A percentile compares a stretch with the other conserved stretches of the same genome.
phyloP scores from a whole-genome alignment of 257 asterid species.

The Cinchona pubescens region DNA sequence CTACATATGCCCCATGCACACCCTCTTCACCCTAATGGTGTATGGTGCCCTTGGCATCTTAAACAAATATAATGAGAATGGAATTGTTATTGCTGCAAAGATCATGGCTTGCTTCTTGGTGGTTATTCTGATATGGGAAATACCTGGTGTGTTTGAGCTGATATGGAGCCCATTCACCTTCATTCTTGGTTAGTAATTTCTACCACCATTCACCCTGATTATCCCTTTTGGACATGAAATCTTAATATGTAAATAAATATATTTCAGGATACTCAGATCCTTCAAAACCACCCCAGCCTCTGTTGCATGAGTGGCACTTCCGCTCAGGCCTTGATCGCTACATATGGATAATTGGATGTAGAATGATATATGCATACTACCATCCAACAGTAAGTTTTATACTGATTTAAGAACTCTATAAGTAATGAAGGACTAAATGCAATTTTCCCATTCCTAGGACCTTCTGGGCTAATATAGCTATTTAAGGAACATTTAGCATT shows the following conservation, averaged over 20 bases:
- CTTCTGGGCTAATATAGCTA: not conserved
- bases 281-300: constrained; percentile 48
- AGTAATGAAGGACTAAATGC: not conserved
- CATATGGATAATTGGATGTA: constrained; percentile 92
- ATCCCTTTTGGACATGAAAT: constrained; percentile 10
- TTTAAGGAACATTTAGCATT: too few relatives aligned
- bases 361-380: constrained; percentile 80
- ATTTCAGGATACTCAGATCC: constrained; percentile 70
- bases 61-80: constrained; percentile 71
- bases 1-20: constrained; percentile 94
- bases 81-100: constrained; percentile 65
- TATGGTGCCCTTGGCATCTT: constrained; percentile 81
- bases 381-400: constrained; percentile 72
- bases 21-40: constrained; percentile 89
- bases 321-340: constrained; percentile 88
- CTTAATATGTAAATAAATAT: constrained; percentile 16
- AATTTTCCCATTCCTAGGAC: not conserved
- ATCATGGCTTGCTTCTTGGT: constrained; percentile 71
- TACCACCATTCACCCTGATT: not conserved
- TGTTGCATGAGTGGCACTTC: constrained; percentile 79
- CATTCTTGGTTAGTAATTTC: constrained; percentile 59
- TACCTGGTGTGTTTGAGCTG: constrained; percentile 71
- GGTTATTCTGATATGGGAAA: constrained; percentile 77
- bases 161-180: constrained; percentile 77
- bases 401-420: constrained; percentile 13